phyloP scores from a whole-genome alignment of 2,329 filamentous ascomycete species.

The Neospermospora avenae region DNA sequence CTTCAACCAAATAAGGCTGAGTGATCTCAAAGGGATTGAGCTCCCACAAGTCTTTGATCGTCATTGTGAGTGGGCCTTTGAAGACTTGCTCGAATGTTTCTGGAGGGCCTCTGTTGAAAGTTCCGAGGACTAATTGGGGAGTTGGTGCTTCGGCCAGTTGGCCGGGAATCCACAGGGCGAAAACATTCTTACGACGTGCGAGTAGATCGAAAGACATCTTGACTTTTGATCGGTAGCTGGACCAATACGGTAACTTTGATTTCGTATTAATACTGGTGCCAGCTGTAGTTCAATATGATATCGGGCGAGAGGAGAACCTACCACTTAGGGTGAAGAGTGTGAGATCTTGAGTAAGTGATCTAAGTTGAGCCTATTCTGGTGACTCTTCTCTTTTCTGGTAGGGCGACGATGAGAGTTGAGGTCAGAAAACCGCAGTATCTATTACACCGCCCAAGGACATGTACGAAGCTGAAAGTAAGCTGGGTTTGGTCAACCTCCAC shows the following conservation, averaged over 20 bases:
- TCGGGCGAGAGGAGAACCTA: too few species aligned
- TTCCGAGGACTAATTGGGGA: conserved; percentile 16
- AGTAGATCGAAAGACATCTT: conserved; percentile 20
- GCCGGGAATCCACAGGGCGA: conserved; percentile 21
- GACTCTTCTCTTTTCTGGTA: too few species aligned
- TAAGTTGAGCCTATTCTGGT: too few species aligned
- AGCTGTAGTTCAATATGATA: too few species aligned
- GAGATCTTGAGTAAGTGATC: too few species aligned
- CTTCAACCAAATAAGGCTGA: conserved; percentile 8
- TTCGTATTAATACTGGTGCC: too few species aligned
- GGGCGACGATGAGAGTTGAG: background rate
- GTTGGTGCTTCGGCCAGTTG: background rate
- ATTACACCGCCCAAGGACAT: background rate
- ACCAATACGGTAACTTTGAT: too few species aligned
- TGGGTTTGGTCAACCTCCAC: background rate
- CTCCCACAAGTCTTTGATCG: conserved; percentile 18
- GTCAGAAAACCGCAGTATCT: background rate
- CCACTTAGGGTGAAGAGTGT: too few species aligned
- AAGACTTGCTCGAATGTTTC: conserved; percentile 6
- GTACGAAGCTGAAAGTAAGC: background rate
- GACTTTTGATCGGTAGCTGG: background rate
- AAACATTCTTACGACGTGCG: conserved; percentile 16
- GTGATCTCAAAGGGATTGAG: conserved; percentile 17
- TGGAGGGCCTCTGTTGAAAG: background rate
- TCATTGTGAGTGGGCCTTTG: conserved; percentile 1